Percentiles rank a stretch among this genome's conserved stretches.
phyloP scores from a whole-genome alignment of 148 eudicot genomes.

The Cornus suecica region DNA sequence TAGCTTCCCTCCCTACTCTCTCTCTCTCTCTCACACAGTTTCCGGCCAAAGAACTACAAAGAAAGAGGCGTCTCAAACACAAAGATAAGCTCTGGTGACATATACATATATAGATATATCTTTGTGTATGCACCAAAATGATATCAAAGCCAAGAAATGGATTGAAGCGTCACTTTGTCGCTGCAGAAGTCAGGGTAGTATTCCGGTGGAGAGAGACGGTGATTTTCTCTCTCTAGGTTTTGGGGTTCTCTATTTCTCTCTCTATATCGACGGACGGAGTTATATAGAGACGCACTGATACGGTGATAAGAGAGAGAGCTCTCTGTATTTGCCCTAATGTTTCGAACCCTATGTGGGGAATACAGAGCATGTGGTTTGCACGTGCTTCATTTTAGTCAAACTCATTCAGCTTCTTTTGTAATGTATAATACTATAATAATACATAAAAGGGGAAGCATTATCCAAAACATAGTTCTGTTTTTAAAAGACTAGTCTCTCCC shows the following conservation, averaged over 20 bases:
- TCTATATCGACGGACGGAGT: neutral
- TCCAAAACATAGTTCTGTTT: too few species aligned
- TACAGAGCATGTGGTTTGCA: neutral
- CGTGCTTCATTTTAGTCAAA: neutral
- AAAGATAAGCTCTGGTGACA: neutral
- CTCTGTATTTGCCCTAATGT: neutral
- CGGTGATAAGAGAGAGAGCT: neutral
- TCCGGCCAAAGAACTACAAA: too few species aligned
- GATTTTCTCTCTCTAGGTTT: neutral
- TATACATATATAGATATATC: too few species aligned
- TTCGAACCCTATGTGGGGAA: neutral
- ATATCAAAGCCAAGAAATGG: constrained; percentile 5
- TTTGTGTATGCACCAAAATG: neutral
- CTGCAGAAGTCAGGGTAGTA: neutral
- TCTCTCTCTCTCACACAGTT: neutral
- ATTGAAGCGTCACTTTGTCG: constrained; percentile 6
- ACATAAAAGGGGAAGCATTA: too few species aligned
- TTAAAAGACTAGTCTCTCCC: too few species aligned
- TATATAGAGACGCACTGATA: neutral
- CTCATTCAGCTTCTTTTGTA: too few species aligned
- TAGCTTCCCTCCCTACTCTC: constrained; percentile 1
- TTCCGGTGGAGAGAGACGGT: constrained; percentile 4
- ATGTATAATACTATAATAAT: too few species aligned
- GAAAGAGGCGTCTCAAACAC: neutral
- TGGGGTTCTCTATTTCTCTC: neutral